phyloP scores from a whole-genome alignment of 257 asterid species.

The Pogostemon cablin region DNA sequence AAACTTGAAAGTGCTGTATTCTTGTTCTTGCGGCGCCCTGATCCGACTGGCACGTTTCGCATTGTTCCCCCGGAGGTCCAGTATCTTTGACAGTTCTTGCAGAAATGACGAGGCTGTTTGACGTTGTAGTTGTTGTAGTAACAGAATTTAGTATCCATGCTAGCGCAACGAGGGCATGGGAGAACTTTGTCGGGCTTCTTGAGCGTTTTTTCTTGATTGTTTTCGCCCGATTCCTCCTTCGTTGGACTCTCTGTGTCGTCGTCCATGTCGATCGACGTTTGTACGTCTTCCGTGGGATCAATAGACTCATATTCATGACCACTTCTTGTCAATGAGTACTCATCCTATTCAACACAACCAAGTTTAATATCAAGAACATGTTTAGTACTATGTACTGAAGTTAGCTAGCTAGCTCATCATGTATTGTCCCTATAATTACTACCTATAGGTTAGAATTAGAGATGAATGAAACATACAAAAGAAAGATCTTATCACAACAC shows the following conservation, averaged over 20 bases:
- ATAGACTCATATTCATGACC: neutral
- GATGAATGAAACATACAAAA: too few species aligned
- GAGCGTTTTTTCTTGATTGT: slow-evolving; percentile 45
- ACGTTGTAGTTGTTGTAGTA: slow-evolving; percentile 91
- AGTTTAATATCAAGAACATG: neutral
- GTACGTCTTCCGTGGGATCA: too few species aligned
- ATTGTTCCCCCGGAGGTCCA: slow-evolving; percentile 94
- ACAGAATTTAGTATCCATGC: slow-evolving; percentile 88
- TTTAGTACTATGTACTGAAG: too few species aligned
- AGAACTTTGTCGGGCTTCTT: slow-evolving; percentile 76
- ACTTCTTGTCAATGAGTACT: slow-evolving; percentile 33
- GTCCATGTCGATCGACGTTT: too few species aligned
- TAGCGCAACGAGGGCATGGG: slow-evolving; percentile 85
- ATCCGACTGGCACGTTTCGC: slow-evolving; percentile 85
- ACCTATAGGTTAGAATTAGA: too few species aligned
- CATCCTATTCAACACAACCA: slow-evolving; percentile 33
- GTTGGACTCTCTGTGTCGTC: slow-evolving; percentile 16
- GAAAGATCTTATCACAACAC: too few species aligned
- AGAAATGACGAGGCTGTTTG: slow-evolving; percentile 82
- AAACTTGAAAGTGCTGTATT: slow-evolving; percentile 34
- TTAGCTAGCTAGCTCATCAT: too few species aligned
- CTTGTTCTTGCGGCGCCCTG: slow-evolving; percentile 87
- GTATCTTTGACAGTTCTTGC: slow-evolving; percentile 84
- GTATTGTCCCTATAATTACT: too few species aligned
- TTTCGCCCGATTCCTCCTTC: slow-evolving; percentile 37